phyloP scores from a whole-genome alignment of 2,329 filamentous ascomycete genomes.

The Colletotrichum orchidophilum region DNA sequence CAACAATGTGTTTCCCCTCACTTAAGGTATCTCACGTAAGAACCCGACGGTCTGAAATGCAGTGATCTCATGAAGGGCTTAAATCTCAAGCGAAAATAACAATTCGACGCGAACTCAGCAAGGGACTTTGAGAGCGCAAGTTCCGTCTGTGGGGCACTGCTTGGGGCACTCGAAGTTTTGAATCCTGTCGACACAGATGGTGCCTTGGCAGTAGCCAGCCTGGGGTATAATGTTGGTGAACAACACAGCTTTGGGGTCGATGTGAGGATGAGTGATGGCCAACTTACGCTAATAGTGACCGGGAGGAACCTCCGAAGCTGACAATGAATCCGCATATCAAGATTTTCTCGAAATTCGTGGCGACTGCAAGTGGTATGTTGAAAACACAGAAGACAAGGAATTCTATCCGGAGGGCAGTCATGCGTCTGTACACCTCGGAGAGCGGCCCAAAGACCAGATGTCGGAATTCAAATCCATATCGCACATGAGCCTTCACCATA shows the following conservation, averaged over 20 bases:
- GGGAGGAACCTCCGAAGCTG: neutral
- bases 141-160: neutral
- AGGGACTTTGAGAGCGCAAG: neutral
- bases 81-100: neutral
- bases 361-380: neutral
- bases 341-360: neutral
- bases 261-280: neutral
- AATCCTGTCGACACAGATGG: neutral
- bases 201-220: neutral
- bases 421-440: neutral
- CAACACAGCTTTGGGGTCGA: rapidly evolving
- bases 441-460: neutral
- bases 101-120: too few relatives aligned
- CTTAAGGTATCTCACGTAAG: neutral
- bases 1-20: neutral
- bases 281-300: neutral
- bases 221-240: neutral
- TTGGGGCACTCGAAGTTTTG: neutral
- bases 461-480: neutral
- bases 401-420: neutral
- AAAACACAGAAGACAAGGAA: neutral
- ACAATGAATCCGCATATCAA: neutral
- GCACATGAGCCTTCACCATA: neutral
- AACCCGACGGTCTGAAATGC: neutral
- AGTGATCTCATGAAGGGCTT: neutral